A percentile compares a stretch with the other conserved stretches of the same genome.
Conservation (phyloP, 306 rosid genomes). For the Datisca glomerata region DNA sequence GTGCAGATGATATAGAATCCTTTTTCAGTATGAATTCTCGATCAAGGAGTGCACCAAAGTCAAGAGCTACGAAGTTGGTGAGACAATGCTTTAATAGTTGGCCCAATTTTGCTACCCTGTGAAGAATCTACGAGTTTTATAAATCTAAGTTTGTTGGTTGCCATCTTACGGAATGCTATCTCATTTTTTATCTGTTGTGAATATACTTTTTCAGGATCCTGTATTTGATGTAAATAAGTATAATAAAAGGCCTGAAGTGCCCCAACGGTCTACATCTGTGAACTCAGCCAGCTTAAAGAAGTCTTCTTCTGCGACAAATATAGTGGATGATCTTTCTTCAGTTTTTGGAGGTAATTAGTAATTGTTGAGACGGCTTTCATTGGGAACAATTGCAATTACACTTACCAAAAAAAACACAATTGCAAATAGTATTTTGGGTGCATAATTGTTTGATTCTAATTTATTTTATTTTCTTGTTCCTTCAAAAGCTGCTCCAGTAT, state of each 20-base stretch:
- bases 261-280: conserved; percentile 33
- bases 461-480: conserved; percentile 5
- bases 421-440: not conserved
- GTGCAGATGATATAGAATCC: conserved; percentile 60
- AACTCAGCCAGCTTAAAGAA: conserved; percentile 38
- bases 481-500: conserved; percentile 37
- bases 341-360: conserved; percentile 70
- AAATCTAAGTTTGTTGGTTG: too few species aligned
- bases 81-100: too few species aligned
- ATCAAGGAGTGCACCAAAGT: conserved; percentile 73
- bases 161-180: too few species aligned
- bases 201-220: conserved; percentile 38
- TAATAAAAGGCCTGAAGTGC: conserved; percentile 33
- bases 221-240: conserved; percentile 26
- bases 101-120: too few species aligned
- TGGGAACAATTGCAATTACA: too few species aligned
- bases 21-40: conserved; percentile 42
- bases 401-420: too few species aligned
- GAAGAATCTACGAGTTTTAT: too few species aligned
- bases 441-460: conserved; percentile 2
- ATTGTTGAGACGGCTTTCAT: conserved; percentile 9
- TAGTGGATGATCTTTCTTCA: conserved; percentile 56
- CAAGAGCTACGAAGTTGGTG: conserved; percentile 56
- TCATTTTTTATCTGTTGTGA: too few species aligned
- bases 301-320: conserved; percentile 28